Evolutionary conservation across 2,329 filamentous ascomycete genomes (phyloP), one percentile per base, ranked within the genome.

Genomic region (Venturia pyrina): DNA sequence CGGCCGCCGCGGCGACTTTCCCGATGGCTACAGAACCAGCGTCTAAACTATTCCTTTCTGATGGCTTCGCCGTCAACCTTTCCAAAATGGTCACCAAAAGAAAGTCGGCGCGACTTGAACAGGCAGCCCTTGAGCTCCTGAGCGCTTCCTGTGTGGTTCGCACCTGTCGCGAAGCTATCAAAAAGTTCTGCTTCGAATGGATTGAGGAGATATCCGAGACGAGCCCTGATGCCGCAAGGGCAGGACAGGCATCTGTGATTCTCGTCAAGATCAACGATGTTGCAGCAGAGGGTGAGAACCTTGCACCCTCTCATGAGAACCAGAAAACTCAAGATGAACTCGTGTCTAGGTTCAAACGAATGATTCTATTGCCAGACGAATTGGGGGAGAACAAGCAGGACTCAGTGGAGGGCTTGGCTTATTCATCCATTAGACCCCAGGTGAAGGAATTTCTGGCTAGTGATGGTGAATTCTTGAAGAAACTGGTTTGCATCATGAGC

Each of bases 61-160:
- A 96, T 70, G 91, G 91, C 3, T 98, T 99, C 72, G 80, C 97
- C 59, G 81, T 86, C 67, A 88, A 86, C 65, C 83, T 98, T 7
- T 87, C 89, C 19, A 86, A 89, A 17, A 80, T 96, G 65, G 89
- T 96, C 76, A 84, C 89, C 69, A 85, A 88, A 73, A 90, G 89
- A 80, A 96, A 93, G 80, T 93, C 89, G 73, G 84, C 85, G 70
- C 91, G 91, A 71, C 89, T 98, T 28, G 92, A 96, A 76, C 88
- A 90, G 67, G 90, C 92, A 2, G 89, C 91, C 61, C 78, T 99
- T 70, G 90, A 97, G 72, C 86, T 99, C 78, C 82, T 99, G 66
- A 96, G 93, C 76, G 91, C 91, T 15, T 93, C 93, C 7, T 97
- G 92, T 76, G 90, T 96, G 76, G 90, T 96, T 73, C 83, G 86